phyloP scores from a whole-genome alignment of 2,329 filamentous ascomycete species.

The Talaromyces islandicus region DNA sequence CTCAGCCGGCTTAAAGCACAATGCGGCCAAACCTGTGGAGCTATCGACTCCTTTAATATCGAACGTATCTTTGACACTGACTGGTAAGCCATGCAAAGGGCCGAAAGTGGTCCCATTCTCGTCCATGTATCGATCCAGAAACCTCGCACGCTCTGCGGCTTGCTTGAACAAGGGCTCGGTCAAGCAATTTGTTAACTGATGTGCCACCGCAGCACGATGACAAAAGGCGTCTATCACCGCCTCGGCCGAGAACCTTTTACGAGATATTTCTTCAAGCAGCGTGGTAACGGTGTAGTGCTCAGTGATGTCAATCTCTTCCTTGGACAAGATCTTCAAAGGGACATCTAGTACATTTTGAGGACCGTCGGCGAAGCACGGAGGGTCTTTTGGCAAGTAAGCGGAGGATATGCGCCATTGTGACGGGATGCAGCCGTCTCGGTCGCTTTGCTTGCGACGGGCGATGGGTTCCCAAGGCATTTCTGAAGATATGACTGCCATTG shows the following conservation, averaged over 20 bases:
- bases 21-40: conserved; percentile 50
- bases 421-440: conserved; percentile 1
- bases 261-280: neutral
- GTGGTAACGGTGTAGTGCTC: conserved; percentile 3
- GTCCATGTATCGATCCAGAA: conserved; percentile 29
- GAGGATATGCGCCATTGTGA: conserved; percentile 1
- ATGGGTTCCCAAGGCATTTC: conserved; percentile 1
- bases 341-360: conserved; percentile 5
- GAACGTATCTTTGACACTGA: conserved; percentile 30
- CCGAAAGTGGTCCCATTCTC: conserved; percentile 24
- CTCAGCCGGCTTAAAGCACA: conserved; percentile 9
- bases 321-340: conserved; percentile 1
- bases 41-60: conserved; percentile 43
- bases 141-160: conserved; percentile 29
- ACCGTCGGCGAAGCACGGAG: neutral
- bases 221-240: conserved; percentile 3
- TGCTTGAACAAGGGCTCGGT: conserved; percentile 32
- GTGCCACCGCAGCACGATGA: conserved; percentile 4
- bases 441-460: conserved; percentile 1
- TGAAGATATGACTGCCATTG: conserved; percentile 1
- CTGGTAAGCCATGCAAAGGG: conserved; percentile 35
- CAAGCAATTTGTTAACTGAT: conserved; percentile 19
- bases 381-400: conserved; percentile 1
- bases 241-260: neutral
- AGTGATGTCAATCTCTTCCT: conserved; percentile 1